A percentile compares a stretch with the other conserved stretches of the same genome.
Evolutionary conservation across 2,329 filamentous ascomycete species (phyloP).

Genomic region (Microdochium trichocladiopsis): DNA sequence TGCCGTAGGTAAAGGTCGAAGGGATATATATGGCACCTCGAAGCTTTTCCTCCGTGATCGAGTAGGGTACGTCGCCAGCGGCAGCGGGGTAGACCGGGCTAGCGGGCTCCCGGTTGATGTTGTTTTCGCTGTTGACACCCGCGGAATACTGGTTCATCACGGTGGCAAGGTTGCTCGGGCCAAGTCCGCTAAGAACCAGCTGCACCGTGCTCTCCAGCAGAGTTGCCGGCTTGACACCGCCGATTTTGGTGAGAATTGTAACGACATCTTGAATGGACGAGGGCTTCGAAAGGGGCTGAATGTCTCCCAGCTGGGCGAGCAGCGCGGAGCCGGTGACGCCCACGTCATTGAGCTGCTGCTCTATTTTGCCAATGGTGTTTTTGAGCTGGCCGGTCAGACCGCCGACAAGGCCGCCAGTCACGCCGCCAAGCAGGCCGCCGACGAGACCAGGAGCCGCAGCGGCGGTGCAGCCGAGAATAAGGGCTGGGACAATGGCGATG

Average conservation of each 20-base stretch:
- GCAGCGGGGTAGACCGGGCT: conserved; percentile 1
- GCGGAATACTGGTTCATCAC: not conserved
- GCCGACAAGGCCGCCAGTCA: not conserved
- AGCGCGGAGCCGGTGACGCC: not conserved
- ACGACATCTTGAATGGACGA: not conserved
- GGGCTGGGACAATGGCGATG: not conserved
- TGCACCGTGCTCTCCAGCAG: not conserved
- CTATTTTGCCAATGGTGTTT: not conserved
- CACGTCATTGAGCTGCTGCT: not conserved
- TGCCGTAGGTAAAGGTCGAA: conserved; percentile 2
- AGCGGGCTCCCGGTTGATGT: conserved; percentile 1
- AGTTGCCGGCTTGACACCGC: not conserved
- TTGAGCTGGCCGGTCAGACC: not conserved
- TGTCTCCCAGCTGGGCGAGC: not conserved
- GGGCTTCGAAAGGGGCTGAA: not conserved
- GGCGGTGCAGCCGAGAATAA: not conserved
- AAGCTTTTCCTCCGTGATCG: conserved; percentile 1
- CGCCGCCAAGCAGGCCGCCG: not conserved
- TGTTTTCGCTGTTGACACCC: conserved; percentile 1
- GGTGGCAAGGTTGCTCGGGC: not conserved
- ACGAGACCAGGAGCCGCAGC: not conserved
- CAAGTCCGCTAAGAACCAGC: not conserved
- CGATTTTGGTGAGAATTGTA: not conserved
- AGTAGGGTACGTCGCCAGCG: conserved; percentile 2
- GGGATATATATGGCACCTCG: conserved; percentile 6